A percentile compares a stretch with the other conserved stretches of the same genome.
phyloP scores from a whole-genome alignment of 1,284 basidiomycete genomes.

The Phylloporus sp. region DNA sequence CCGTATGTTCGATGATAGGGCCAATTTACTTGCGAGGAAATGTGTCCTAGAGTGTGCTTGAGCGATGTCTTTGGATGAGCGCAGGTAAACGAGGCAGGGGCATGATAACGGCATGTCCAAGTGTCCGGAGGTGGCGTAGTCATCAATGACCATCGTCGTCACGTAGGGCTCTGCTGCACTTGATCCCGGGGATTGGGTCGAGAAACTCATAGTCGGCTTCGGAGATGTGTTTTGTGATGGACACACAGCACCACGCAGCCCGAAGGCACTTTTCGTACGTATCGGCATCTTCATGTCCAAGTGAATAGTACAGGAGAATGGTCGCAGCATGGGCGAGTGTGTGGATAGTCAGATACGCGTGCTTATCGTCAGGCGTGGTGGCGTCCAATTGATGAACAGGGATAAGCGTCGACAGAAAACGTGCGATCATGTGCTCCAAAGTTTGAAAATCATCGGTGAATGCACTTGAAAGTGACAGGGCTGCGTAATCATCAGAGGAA shows the following conservation, averaged over 20 bases:
- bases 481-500: slow-evolving; percentile 38
- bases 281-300: slow-evolving; percentile 64
- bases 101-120: no score
- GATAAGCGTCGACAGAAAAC: slow-evolving; percentile 68
- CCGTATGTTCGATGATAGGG: no score
- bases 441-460: slow-evolving; percentile 65
- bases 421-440: slow-evolving; percentile 67
- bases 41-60: no score
- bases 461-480: slow-evolving; percentile 51
- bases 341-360: slow-evolving; percentile 65
- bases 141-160: no score
- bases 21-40: no score
- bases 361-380: slow-evolving; percentile 64
- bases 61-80: no score
- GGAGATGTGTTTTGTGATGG: slow-evolving; percentile 65
- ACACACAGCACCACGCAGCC: slow-evolving; percentile 64
- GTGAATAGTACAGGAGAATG: slow-evolving; percentile 69
- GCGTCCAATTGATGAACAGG: slow-evolving; percentile 70
- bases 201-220: slow-evolving; percentile 73
- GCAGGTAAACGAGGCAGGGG: no score
- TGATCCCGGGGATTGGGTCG: slow-evolving; percentile 70
- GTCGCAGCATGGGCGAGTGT: slow-evolving; percentile 73
- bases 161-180: no score
- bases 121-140: no score
- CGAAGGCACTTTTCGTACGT: slow-evolving; percentile 71